Base-by-base conservation (phyloP, 2,329 filamentous ascomycete species). In the Aspergillus tubingensis region DNA sequence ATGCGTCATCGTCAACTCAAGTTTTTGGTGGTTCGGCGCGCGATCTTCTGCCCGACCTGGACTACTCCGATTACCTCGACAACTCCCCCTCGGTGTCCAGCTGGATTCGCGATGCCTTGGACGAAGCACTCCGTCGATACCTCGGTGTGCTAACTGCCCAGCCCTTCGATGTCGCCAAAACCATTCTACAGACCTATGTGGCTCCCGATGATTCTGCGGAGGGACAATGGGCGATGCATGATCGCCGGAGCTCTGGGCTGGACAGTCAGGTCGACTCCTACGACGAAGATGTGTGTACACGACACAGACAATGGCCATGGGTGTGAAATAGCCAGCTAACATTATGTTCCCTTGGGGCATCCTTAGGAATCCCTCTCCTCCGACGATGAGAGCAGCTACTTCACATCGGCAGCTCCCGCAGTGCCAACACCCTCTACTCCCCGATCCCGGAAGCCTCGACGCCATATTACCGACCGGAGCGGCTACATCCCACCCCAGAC, bases 161-260 rank as follows among this genome's bases (percentile, higher is more conserved):
- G 78, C 95, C 95, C 13, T 98, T 99, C 76, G 95, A 98, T 81
- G 93, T 97, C 60, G 92, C 94, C 72, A 98, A 97, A 83, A 95
- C 89, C 13, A 86, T 98, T 58, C 80, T 99, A 68, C 95, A 99
- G 78, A 87, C 92, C 54, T 86, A 86, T 65, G 78, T 85, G 55
- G 80, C 80, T 39, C 74, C 76, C 8, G 76, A 72, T 57, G 73
- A 58, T 32, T 53, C 72, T 23, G 69, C 74, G 30, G 73, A 73
- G 41, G 69, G 68, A 54, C 68, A 68, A 57, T 72, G 65, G 56
- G 68, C 66, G 17, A 64, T 62, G 50, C 70, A 75, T 58, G 67
- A 66, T 41, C 70, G 72, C 52, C 72, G 68, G 59, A 70, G 64
- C 19, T 66, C 68, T 36, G 68, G 64, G 48, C 63, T 68, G 25